Evolutionary conservation across 345 rosid genomes (phyloP).

Genomic region (Melaleuca alternifolia): DNA sequence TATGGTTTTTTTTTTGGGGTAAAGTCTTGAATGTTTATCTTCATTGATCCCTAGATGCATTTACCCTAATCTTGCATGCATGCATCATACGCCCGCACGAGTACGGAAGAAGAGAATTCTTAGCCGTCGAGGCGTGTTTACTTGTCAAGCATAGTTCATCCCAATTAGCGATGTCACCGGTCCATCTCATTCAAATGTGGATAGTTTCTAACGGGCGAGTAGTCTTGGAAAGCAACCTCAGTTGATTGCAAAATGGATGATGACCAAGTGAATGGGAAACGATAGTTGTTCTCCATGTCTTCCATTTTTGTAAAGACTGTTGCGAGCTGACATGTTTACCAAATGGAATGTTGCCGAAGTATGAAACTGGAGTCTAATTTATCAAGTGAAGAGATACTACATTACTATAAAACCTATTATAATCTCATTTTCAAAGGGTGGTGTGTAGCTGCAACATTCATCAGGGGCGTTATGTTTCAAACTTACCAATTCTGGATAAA

Average conservation of each 20-base stretch:
- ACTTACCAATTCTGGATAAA: background rate
- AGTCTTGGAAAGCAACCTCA: background rate
- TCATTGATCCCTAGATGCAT: background rate
- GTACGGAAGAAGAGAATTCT: background rate
- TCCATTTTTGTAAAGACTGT: no score
- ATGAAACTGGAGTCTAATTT: background rate
- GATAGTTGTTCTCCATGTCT: background rate
- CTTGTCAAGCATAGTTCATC: background rate
- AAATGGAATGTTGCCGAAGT: background rate
- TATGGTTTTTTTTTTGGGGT: no score
- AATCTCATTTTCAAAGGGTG: background rate
- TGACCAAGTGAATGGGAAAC: background rate
- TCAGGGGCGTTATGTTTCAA: background rate
- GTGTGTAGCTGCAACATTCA: background rate
- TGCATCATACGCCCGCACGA: background rate
- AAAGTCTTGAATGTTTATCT: fast-evolving
- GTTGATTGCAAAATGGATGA: background rate
- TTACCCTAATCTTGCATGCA: background rate
- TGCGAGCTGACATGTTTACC: no score
- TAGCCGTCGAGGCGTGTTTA: background rate
- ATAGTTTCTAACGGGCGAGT: background rate
- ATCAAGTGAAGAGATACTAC: background rate
- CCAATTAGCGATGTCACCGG: background rate
- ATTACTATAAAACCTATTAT: background rate
- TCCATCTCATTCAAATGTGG: background rate